Percentiles rank a stretch among this genome's conserved stretches.
phyloP scores from a whole-genome alignment of 163 green algal genomes.

The Chlorella variabilis region DNA sequence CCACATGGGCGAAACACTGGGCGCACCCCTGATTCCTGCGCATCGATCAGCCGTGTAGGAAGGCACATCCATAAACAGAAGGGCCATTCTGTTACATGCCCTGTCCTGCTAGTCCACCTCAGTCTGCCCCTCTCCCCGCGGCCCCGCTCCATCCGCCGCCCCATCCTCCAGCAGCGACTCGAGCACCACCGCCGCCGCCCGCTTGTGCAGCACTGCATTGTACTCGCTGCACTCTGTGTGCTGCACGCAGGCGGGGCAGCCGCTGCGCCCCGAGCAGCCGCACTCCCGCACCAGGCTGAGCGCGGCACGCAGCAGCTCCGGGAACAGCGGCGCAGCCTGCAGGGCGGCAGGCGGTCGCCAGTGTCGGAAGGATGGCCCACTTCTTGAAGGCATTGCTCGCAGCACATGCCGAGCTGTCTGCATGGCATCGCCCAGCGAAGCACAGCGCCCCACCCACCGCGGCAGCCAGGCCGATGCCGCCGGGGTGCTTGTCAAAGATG shows the following conservation, averaged over 20 bases:
- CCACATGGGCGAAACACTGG: no score
- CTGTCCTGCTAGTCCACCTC: no score
- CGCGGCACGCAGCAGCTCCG: conserved; percentile 73
- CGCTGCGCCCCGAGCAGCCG: conserved; percentile 67
- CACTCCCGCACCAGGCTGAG: conserved; percentile 81
- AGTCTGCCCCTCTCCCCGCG: no score
- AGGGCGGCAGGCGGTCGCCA: not conserved
- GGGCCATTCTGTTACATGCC: no score
- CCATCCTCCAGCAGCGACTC: conserved; percentile 40
- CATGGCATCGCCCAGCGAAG: not conserved
- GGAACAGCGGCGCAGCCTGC: conserved; percentile 80
- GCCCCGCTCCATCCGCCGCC: not conserved
- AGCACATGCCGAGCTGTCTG: no score
- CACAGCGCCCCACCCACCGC: conserved; percentile 53
- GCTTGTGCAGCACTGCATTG: conserved; percentile 81
- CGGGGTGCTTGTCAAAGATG: conserved; percentile 91
- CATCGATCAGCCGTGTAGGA: no score
- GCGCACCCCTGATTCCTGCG: no score
- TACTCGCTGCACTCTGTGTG: conserved; percentile 80
- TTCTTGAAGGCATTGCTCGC: no score
- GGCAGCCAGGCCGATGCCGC: conserved; percentile 82
- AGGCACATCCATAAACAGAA: no score
- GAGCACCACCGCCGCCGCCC: conserved; percentile 70
- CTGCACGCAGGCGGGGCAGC: conserved; percentile 91
- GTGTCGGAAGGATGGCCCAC: not conserved